Percentiles rank a stretch among this genome's conserved stretches.
Evolutionary conservation across 2,329 filamentous ascomycete species (phyloP).

Genomic region (Sclerotinia nivalis): DNA sequence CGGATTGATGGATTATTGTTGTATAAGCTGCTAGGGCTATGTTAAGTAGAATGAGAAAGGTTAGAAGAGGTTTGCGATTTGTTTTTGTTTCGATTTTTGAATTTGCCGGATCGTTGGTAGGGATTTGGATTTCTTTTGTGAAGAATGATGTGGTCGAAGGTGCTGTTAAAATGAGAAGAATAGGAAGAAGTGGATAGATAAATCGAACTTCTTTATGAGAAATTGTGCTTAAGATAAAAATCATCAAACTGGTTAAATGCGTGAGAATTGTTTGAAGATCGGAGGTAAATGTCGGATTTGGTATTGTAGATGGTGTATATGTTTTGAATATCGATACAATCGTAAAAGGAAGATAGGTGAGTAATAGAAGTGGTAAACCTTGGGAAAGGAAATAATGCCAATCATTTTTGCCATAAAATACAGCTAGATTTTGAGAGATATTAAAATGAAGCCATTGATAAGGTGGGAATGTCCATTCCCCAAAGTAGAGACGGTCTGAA

Average conservation of each 20-base stretch:
- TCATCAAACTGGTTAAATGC: slow-evolving; percentile 58
- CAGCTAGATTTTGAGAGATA: slow-evolving; percentile 78
- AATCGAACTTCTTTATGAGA: slow-evolving; percentile 98
- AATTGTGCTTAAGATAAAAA: slow-evolving; percentile 69
- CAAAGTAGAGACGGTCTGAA: slow-evolving; percentile 79
- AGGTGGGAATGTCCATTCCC: slow-evolving; percentile 83
- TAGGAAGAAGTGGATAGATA: slow-evolving; percentile 86
- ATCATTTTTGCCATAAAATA: slow-evolving; percentile 89
- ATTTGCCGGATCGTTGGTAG: background rate
- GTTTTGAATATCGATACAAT: slow-evolving; percentile 53
- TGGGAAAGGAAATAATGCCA: slow-evolving; percentile 94
- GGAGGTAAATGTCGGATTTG: background rate
- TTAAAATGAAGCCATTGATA: slow-evolving; percentile 90
- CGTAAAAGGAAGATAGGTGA: slow-evolving; percentile 77
- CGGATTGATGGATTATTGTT: slow-evolving; percentile 75
- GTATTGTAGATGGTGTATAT: slow-evolving; percentile 21
- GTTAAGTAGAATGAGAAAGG: slow-evolving; percentile 64
- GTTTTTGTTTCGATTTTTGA: slow-evolving; percentile 32
- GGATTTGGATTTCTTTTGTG: slow-evolving; percentile 36
- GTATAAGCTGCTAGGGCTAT: slow-evolving; percentile 71
- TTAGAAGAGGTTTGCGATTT: slow-evolving; percentile 56
- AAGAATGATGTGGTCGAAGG: slow-evolving; percentile 61
- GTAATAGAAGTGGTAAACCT: slow-evolving; percentile 83
- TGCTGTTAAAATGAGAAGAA: slow-evolving; percentile 79
- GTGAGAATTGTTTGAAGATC: slow-evolving; percentile 48